Evolutionary conservation across 257 asterid genomes (phyloP), one percentile per base, ranked within the genome.

Genomic region (Penstemon barbatus): DNA sequence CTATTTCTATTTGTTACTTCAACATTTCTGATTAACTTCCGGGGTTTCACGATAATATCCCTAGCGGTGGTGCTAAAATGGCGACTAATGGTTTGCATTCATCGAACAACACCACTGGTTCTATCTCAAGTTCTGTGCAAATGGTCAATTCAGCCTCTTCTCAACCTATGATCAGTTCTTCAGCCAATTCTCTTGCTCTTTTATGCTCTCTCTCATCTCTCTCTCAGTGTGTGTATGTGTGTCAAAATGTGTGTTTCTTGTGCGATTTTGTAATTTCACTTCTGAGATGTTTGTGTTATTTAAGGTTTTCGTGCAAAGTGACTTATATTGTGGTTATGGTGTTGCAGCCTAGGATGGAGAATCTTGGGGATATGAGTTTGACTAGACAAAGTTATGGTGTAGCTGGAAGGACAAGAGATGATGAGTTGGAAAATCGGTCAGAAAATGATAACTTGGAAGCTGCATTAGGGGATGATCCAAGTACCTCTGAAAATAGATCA

Each of bases 281-380:
- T 66, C 25, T 70, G 77, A 77, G 79, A 71, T 52, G 53, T 54
- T 59, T 56, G n/a, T 43, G 73, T 36, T 12, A 7, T 65, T 45
- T 12, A 11, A 39, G 51, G 4, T 68, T 44, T 11, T 19, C 61
- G 8, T 51, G 57, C 69, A 48, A 38, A 55, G 46, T 48, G 3
- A 67, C 13, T 39, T 25, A 51, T 58, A 12, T 5, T 64, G 57
- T 33, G 25, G 46, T n/a, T 69, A 18, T 70, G 53, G 56, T 75
- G 81, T 79, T 82, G 85, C 86, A 83, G 80, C 89, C 91, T 36
- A 90, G 86, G 83, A 87, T 88, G 91, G 97, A 90, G 72, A 83
- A 80, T 67, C 54, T 71, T 66, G 86, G 86, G 61, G 97, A 83
- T 7, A 79, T 85, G 84, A 77, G 86, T 44, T 45, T 81, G 77